phyloP scores from a whole-genome alignment of 2,329 filamentous ascomycete species.

The Cladosporium velox region DNA sequence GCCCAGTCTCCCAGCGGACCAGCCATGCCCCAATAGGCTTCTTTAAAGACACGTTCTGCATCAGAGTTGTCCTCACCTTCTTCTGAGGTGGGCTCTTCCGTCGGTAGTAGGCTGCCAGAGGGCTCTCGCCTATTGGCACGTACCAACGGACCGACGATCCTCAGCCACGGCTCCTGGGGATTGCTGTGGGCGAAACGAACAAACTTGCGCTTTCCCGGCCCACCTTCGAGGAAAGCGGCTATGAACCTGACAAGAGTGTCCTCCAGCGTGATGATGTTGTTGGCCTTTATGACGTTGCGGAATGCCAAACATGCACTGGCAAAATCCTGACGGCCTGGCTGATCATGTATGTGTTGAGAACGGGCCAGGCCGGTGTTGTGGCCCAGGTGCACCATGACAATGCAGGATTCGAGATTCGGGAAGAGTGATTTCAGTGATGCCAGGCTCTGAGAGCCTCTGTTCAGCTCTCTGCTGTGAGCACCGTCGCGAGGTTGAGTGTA shows the following conservation, averaged over 20 bases:
- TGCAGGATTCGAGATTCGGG: no score
- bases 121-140: no score
- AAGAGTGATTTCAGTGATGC: no score
- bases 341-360: no score
- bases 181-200: neutral
- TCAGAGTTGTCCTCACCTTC: neutral
- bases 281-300: neutral
- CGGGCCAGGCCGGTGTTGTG: no score
- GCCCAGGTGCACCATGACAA: no score
- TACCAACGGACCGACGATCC: neutral
- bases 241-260: neutral
- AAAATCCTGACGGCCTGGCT: no score
- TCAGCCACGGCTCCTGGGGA: neutral
- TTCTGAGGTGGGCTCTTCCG: neutral
- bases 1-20: neutral
- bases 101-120: no score
- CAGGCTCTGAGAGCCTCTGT: no score
- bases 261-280: neutral
- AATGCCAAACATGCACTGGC: no score
- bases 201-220: neutral
- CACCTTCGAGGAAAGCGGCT: neutral
- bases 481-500: no score
- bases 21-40: neutral
- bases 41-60: neutral
- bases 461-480: no score